Base-by-base conservation (phyloP, 2,329 filamentous ascomycete species). In the Pseudocercospora vitis region DNA sequence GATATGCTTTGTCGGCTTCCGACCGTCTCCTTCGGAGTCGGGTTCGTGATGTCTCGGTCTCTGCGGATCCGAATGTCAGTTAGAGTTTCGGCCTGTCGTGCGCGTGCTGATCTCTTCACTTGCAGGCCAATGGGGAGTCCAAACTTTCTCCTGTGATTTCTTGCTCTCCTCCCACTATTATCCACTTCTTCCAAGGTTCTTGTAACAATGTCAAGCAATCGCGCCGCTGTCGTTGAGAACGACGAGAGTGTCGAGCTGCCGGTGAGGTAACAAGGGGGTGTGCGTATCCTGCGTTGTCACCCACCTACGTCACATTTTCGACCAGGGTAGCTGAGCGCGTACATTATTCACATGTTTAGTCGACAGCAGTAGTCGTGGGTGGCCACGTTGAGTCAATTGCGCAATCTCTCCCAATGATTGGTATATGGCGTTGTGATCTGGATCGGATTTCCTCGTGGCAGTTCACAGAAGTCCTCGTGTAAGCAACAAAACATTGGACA, bases 311-410 rank as follows among this genome's bases (percentile, higher is more conserved):
- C 37, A 42, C 37, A 26, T 24, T 42, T 14, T n/a, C n/a, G 19
- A 7, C 21, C 37, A 21, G n/a, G 37, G 37, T 18, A 23, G 21
- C 8, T 26, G 21, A 14, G 37, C 19, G 37, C 19, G 19, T 26
- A 21, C 3, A 23, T 40, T 42, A 16, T 18, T 16, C 37, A 42
- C 18, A 19, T 26, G 37, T 42, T 19, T 23, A 21, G 24, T 12
- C 21, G 24, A 12, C n/a, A n/a, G 37, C 24, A 37, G 33, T 21
- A 21, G n/a, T n/a, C n/a, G n/a, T n/a, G n/a, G n/a, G n/a, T n/a
- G n/a, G n/a, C n/a, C n/a, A n/a, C n/a, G 21, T 42, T 42, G 9
- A 42, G 37, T 42, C 37, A 21, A 21, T 42, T 42, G 37, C 37
- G 37, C 37, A 11, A 42, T 26, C 21, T 35, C n/a, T n/a, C n/a